A percentile compares a stretch with the other conserved stretches of the same genome.
phyloP scores from a whole-genome alignment of 495 filamentous ascomycete genomes.

The Talaromyces trachyspermus region DNA sequence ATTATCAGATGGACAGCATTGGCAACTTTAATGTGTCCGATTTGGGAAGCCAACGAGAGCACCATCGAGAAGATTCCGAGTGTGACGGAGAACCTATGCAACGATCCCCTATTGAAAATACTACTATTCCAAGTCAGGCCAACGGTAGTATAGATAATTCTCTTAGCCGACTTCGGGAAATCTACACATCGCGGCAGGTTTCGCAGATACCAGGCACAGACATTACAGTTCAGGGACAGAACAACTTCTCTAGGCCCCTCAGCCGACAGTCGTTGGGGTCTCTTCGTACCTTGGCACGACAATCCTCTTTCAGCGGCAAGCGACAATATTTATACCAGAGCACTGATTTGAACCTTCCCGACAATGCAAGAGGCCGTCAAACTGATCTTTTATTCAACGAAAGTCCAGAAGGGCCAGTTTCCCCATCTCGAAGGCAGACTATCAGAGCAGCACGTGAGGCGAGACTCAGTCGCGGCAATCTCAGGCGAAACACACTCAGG shows the following conservation, averaged over 20 bases:
- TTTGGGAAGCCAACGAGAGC: constrained; percentile 23
- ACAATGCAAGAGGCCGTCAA: constrained; percentile 20
- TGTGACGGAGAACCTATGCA: constrained; percentile 38
- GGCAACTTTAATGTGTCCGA: constrained; percentile 20
- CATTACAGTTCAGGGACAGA: constrained; percentile 12
- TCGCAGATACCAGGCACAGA: neutral
- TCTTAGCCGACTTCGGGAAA: constrained; percentile 11
- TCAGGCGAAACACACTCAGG: neutral
- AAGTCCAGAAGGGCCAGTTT: constrained; percentile 29
- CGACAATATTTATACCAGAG: neutral
- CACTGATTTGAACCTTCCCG: constrained; percentile 6
- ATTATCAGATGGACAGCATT: constrained; percentile 33
- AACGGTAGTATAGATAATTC: constrained; percentile 17
- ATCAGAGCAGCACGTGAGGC: constrained; percentile 7
- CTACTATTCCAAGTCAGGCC: neutral
- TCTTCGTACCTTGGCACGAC: neutral
- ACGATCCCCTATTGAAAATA: neutral
- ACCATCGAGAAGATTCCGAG: constrained; percentile 55
- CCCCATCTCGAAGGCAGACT: constrained; percentile 15
- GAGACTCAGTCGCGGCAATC: neutral
- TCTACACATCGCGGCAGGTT: constrained; percentile 6
- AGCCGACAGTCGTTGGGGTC: constrained; percentile 20
- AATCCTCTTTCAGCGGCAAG: neutral
- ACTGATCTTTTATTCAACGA: constrained; percentile 20
- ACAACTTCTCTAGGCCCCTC: constrained; percentile 34